A percentile compares a stretch with the other conserved stretches of the same genome.
These are phyloP conservation scores for Mentha longifolia DNA, from an alignment of 257 asterid species.

Conservation along the genomic window DNA sequence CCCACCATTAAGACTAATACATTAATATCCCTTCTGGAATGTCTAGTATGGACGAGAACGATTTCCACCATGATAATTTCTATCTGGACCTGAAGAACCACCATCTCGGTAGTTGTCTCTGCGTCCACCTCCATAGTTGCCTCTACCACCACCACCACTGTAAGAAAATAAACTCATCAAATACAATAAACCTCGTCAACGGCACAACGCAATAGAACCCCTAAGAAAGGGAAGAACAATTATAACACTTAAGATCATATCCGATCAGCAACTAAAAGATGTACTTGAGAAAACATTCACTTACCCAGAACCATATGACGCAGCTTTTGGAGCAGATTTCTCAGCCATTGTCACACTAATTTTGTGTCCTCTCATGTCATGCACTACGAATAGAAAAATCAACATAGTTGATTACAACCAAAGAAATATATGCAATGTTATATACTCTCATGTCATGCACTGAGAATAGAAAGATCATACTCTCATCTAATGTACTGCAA, in stretches of 20 bases:
- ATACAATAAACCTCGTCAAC: constrained; percentile 7
- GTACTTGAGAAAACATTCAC: constrained; percentile 3
- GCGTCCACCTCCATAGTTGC: constrained; percentile 89
- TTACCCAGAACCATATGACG: constrained; percentile 85
- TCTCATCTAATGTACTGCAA: constrained; percentile 46
- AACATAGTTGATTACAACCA: neutral
- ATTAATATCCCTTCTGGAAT: constrained; percentile 48
- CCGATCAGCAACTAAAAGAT: neutral
- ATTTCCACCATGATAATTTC: constrained; percentile 87
- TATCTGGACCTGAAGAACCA: constrained; percentile 95
- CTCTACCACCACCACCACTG: constrained; percentile 95
- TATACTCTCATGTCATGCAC: constrained; percentile 72
- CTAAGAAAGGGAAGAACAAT: neutral
- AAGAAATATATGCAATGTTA: constrained; percentile 42
- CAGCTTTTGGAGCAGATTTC: constrained; percentile 92
- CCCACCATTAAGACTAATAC: constrained; percentile 82
- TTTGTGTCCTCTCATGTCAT: constrained; percentile 79
- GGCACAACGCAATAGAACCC: constrained; percentile 2
- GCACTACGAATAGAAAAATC: constrained; percentile 48
- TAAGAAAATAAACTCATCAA: constrained; percentile 35
- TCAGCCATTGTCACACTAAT: constrained; percentile 95
- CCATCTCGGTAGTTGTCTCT: constrained; percentile 86
- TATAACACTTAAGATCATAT: no score
- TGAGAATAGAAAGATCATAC: constrained; percentile 34
- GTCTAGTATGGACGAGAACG: constrained; percentile 93